Evolutionary conservation across 371 early-diverging fungal species (phyloP).

Genomic region (Apophysomyces elegans): DNA sequence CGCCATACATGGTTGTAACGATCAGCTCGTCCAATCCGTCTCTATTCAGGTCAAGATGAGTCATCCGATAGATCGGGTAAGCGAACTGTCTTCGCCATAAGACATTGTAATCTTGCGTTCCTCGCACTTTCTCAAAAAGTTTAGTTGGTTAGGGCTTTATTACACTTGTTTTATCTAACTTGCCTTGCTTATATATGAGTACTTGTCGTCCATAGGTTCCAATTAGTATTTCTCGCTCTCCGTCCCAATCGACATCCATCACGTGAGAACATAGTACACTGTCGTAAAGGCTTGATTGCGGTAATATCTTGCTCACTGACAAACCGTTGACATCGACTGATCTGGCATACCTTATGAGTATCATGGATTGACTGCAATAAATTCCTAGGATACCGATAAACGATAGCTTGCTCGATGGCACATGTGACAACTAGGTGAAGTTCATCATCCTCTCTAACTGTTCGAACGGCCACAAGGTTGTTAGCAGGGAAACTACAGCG

Average conservation of each 20-base stretch:
- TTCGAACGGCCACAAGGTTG: conserved; percentile 1
- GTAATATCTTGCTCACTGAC: conserved; percentile 43
- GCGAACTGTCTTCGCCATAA: conserved; percentile 74
- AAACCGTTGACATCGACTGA: conserved; percentile 51
- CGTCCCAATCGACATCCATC: conserved; percentile 80
- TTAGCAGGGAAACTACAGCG: neutral
- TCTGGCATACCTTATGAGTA: conserved; percentile 20
- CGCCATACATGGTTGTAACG: conserved; percentile 73
- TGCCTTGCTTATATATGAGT: conserved; percentile 71
- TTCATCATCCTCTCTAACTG: conserved; percentile 36
- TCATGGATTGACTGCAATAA: neutral
- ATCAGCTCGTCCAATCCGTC: conserved; percentile 76
- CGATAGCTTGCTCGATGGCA: conserved; percentile 65
- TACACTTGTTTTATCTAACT: neutral
- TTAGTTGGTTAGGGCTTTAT: neutral
- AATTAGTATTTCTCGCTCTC: conserved; percentile 68
- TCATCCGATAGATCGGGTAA: conserved; percentile 72
- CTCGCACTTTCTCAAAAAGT: conserved; percentile 25
- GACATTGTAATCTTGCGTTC: conserved; percentile 57
- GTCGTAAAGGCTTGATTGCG: conserved; percentile 64
- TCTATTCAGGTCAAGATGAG: conserved; percentile 68
- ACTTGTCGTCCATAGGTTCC: conserved; percentile 78
- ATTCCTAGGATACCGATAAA: conserved; percentile 48
- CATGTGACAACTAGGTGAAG: conserved; percentile 65
- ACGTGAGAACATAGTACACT: conserved; percentile 73